phyloP scores from a whole-genome alignment of 179 eudicot genomes.

The Corrigiola litoralis region DNA sequence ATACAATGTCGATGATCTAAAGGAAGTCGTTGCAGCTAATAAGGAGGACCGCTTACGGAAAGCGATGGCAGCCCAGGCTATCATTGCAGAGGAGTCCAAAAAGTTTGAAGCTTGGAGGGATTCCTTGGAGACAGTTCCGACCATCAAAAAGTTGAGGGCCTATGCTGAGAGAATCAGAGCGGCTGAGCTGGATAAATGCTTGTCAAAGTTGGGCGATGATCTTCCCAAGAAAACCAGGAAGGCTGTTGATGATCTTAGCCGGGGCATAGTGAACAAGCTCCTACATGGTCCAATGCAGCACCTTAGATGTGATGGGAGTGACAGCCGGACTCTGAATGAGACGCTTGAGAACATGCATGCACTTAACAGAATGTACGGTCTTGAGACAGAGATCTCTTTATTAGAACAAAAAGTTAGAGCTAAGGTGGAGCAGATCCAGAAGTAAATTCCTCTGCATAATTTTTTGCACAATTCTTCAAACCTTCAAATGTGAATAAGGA shows the following conservation, averaged over 20 bases:
- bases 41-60: constrained; percentile 44
- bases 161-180: constrained; percentile 45
- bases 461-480: constrained; percentile 16
- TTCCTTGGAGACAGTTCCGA: constrained; percentile 46
- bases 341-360: constrained; percentile 49
- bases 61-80: constrained; percentile 44
- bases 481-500: constrained; percentile 22
- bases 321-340: constrained; percentile 40
- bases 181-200: constrained; percentile 41
- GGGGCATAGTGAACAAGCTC: constrained; percentile 46
- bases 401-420: constrained; percentile 48
- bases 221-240: constrained; percentile 36
- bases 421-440: constrained; percentile 42
- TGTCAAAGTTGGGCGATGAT: constrained; percentile 38
- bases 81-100: constrained; percentile 36
- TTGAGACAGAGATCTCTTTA: constrained; percentile 41
- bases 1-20: constrained; percentile 49
- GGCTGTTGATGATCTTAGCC: constrained; percentile 44
- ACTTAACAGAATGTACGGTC: constrained; percentile 46
- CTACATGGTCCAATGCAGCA: constrained; percentile 54
- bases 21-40: constrained; percentile 50
- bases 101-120: constrained; percentile 51
- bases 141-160: constrained; percentile 45
- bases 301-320: constrained; percentile 48
- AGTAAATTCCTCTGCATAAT: constrained; percentile 22